A percentile compares a stretch with the other conserved stretches of the same genome.
These are phyloP conservation scores for Excoecaria cochinchinensis DNA, from an alignment of 345 rosid genomes.

Conservation along the genomic window DNA sequence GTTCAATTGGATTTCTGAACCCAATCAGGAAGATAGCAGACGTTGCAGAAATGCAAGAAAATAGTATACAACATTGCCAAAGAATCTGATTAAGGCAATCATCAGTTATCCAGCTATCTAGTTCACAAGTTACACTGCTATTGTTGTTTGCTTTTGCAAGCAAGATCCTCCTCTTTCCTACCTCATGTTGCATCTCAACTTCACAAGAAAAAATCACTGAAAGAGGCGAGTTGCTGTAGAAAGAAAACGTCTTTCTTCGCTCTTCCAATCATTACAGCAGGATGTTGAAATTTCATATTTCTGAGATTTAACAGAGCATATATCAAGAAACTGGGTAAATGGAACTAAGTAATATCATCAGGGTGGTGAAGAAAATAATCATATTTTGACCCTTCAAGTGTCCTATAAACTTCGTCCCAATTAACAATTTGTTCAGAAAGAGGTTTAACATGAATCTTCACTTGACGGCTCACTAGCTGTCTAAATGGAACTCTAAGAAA, in stretches of 20 bases:
- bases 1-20: no score
- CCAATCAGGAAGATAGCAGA: no score
- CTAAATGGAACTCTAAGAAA: neutral
- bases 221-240: neutral
- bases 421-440: neutral
- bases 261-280: neutral
- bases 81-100: no score
- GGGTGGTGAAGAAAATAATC: neutral
- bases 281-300: neutral
- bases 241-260: neutral
- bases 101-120: no score
- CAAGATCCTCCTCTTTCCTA: no score
- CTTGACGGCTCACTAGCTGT: neutral
- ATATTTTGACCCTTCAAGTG: neutral
- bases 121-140: neutral
- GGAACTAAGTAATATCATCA: neutral
- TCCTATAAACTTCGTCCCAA: neutral
- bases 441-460: slow-evolving; percentile 5
- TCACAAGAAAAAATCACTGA: neutral
- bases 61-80: no score
- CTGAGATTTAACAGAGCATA: neutral
- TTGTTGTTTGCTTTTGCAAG: no score
- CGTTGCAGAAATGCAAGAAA: no score
- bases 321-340: neutral
- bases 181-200: no score